These are phyloP conservation scores for Xylaria arbuscula DNA, from an alignment of 2,329 filamentous ascomycete genomes.

Conservation along the genomic window DNA sequence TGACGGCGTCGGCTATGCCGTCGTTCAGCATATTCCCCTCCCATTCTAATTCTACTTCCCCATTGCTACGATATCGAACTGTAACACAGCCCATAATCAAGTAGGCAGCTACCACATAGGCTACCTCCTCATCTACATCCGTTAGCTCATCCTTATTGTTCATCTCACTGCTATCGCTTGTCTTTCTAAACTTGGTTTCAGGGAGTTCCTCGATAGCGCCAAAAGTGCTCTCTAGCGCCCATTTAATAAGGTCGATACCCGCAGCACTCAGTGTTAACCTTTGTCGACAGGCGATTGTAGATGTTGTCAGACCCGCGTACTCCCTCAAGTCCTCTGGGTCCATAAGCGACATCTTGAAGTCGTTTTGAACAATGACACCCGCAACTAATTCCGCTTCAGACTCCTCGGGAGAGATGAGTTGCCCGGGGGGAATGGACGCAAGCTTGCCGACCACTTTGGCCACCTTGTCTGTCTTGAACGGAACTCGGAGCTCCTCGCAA, in stretches of 20 bases:
- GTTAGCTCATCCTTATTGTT: conserved; percentile 56
- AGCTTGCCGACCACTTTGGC: conserved; percentile 96
- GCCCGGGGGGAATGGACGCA: conserved; percentile 76
- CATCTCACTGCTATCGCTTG: conserved; percentile 52
- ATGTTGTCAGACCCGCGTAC: conserved; percentile 96
- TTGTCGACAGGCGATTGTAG: conserved; percentile 92
- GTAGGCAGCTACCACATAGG: conserved; percentile 66
- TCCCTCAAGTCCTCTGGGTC: conserved; percentile 94
- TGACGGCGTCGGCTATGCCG: conserved; percentile 95
- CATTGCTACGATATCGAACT: conserved; percentile 79
- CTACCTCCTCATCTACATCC: conserved; percentile 73
- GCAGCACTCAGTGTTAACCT: conserved; percentile 88
- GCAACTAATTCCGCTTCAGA: conserved; percentile 71
- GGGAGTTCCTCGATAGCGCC: conserved; percentile 80
- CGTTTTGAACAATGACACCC: conserved; percentile 94
- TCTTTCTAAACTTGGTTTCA: conserved; percentile 60
- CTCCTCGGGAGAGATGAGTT: conserved; percentile 48
- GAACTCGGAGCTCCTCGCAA: conserved; percentile 93
- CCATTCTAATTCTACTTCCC: conserved; percentile 93
- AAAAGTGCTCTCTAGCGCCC: conserved; percentile 95
- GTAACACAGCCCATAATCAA: conserved; percentile 91
- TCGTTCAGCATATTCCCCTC: conserved; percentile 98
- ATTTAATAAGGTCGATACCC: conserved; percentile 89
- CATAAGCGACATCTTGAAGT: conserved; percentile 98
- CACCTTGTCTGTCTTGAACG: conserved; percentile 94